phyloP scores from a whole-genome alignment of 2,329 filamentous ascomycete species.

The Cladosporium sp. region DNA sequence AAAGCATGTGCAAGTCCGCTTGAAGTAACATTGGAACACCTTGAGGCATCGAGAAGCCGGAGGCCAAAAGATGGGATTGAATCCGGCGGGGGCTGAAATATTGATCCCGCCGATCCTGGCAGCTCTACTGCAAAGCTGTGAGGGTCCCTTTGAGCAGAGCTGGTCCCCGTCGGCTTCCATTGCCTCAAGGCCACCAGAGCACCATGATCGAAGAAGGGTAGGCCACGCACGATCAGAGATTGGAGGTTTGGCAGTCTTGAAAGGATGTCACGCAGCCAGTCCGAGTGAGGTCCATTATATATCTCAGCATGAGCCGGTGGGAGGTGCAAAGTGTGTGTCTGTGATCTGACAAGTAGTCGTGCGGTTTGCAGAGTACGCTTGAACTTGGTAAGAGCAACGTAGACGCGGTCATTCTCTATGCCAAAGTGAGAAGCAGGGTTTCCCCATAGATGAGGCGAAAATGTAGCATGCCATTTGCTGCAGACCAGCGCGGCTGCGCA shows the following conservation, averaged over 20 bases:
- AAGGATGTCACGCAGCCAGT: constrained; percentile 57
- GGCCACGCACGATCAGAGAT: constrained; percentile 53
- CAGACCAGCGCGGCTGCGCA: constrained; percentile 55
- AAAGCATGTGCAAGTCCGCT: constrained; percentile 50
- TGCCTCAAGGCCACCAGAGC: constrained; percentile 42
- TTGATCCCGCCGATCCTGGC: constrained; percentile 28
- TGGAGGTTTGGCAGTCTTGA: constrained; percentile 56
- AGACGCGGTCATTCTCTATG: constrained; percentile 56
- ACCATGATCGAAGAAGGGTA: constrained; percentile 61
- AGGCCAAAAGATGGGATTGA: constrained; percentile 40
- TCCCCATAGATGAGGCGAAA: constrained; percentile 58
- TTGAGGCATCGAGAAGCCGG: constrained; percentile 53
- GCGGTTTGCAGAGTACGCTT: constrained; percentile 53
- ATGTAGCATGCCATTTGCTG: constrained; percentile 54
- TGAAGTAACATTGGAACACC: constrained; percentile 57
- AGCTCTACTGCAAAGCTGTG: constrained; percentile 24
- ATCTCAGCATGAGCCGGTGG: constrained; percentile 58
- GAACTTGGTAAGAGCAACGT: constrained; percentile 58
- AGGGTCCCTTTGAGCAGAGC: constrained; percentile 16
- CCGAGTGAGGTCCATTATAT: constrained; percentile 55
- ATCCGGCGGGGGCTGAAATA: constrained; percentile 17
- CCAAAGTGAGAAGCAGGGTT: constrained; percentile 61
- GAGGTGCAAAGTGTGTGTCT: constrained; percentile 60
- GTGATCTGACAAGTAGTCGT: constrained; percentile 47
- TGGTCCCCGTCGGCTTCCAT: constrained; percentile 26